Evolutionary conservation across 148 eudicot species (phyloP), one percentile per base, ranked within the genome.

Genomic region (Beta vulgaris): DNA sequence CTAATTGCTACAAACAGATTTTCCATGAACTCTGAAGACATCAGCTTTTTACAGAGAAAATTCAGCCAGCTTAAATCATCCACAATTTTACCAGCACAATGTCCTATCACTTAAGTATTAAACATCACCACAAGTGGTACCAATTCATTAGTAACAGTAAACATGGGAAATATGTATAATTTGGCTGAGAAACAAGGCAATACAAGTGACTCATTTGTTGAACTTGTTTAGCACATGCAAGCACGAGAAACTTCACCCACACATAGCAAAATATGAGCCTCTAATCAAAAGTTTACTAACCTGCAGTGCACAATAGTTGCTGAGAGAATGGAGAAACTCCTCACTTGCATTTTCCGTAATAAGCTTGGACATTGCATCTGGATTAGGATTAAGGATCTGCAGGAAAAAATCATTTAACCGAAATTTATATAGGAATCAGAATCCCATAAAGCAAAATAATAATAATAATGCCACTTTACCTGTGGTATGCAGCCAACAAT

Each of bases 401-500:
- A 82, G 66, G 39, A 68, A 31, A 69, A 69, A 13, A 46, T 64
- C 39, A 63, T 43, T 70, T 4, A 39, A 65, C 14, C 12, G 54
- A 29, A 68, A 54, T 60, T 44, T 26, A 25, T 39, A 40, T n/a
- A 31, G 29, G 29, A 69, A 7, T 28, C 31, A 69, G 58, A 66
- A 67, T 43, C 48, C 10, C 70, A 79, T 54, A 11, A 72, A 13
- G 15, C 13, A 60, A 29, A 14, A 68, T 0, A 39, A 31, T 42
- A 48, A 18, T 4, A 11, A 53, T n/a, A 60, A 18, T 59, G 29
- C 49, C 36, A 18, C 34, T 53, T 49, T 82, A 95, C 98, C 91
- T 95, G 98, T 28, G 98, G 98, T 83, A 95, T 95, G 88, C 98
- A 95, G 69, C 98, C 98, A 80, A 95, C 93, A 65, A 95, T 95